Percentiles rank a stretch among this genome's conserved stretches.
These are phyloP conservation scores for Eutypella sp. DNA, from an alignment of 2,329 filamentous ascomycete species.

Conservation along the genomic window DNA sequence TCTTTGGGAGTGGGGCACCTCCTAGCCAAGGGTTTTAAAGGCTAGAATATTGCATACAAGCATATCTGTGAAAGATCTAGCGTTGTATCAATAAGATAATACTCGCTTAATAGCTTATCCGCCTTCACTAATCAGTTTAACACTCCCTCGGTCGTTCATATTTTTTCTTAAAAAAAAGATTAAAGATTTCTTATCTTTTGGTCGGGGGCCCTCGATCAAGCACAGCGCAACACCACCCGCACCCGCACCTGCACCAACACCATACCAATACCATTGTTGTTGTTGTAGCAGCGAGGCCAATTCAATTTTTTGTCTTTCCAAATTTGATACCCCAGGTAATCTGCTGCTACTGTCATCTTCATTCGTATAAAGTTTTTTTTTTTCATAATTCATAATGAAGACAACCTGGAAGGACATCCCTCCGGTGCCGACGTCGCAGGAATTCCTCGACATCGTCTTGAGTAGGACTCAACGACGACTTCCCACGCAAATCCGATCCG, in stretches of 20 bases:
- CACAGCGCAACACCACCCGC: too few species aligned
- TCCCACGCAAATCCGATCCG: conserved; percentile 90
- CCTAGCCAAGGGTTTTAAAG: not conserved
- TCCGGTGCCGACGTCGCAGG: conserved; percentile 84
- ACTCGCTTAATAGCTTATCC: not conserved
- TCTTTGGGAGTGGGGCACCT: conserved; percentile 3
- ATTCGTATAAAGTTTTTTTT: too few species aligned
- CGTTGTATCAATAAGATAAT: not conserved
- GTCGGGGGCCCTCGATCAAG: too few species aligned
- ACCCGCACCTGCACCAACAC: too few species aligned
- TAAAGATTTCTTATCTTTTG: too few species aligned
- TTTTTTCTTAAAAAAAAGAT: too few species aligned
- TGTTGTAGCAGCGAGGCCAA: too few species aligned
- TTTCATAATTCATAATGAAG: conserved; percentile 57
- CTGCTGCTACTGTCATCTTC: too few species aligned
- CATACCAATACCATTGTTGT: too few species aligned
- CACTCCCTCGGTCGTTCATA: conserved; percentile 12
- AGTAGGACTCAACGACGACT: conserved; percentile 88
- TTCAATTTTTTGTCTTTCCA: too few species aligned
- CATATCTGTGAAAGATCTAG: not conserved
- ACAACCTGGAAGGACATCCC: conserved; percentile 72
- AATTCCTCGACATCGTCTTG: conserved; percentile 96
- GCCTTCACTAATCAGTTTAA: conserved; percentile 5
- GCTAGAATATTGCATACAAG: conserved; percentile 6
- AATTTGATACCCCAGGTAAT: too few species aligned